A percentile compares a stretch with the other conserved stretches of the same genome.
Conservation (phyloP, 805 yeast species). For the Isabelozyma heimii region DNA sequence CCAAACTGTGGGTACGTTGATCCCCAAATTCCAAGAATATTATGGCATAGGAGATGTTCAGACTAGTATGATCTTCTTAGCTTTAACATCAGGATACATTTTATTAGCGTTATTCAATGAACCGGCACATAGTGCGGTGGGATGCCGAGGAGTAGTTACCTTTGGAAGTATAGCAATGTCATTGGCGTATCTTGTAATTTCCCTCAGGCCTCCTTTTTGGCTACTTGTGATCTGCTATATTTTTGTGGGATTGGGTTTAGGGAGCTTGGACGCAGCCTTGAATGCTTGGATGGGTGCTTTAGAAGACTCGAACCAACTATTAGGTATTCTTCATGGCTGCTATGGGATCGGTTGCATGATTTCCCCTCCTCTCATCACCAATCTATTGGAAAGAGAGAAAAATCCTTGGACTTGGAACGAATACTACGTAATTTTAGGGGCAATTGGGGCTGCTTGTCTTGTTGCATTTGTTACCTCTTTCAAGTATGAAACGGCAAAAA, state of each 20-base stretch:
- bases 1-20: slow-evolving; percentile 58
- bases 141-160: slow-evolving; percentile 45
- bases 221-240: slow-evolving; percentile 38
- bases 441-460: slow-evolving; percentile 20
- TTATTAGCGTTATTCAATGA: slow-evolving; percentile 50
- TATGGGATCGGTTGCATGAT: slow-evolving; percentile 55
- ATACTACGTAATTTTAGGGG: slow-evolving; percentile 38
- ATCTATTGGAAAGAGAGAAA: slow-evolving; percentile 33
- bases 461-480: slow-evolving; percentile 24
- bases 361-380: slow-evolving; percentile 46
- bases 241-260: slow-evolving; percentile 54
- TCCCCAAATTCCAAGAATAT: slow-evolving; percentile 48
- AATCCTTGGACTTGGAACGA: slow-evolving; percentile 48
- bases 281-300: slow-evolving; percentile 53
- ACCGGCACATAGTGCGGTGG: slow-evolving; percentile 37
- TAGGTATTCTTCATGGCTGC: slow-evolving; percentile 52
- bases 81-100: slow-evolving; percentile 55
- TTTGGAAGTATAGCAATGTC: slow-evolving; percentile 34
- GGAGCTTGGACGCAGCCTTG: slow-evolving; percentile 53
- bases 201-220: slow-evolving; percentile 39
- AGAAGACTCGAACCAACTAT: slow-evolving; percentile 45
- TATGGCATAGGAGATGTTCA: slow-evolving; percentile 49
- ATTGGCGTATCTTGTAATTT: slow-evolving; percentile 35
- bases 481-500: slow-evolving; percentile 43
- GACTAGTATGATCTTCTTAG: slow-evolving; percentile 49